Percentiles rank a stretch among this genome's conserved stretches.
Conservation (phyloP, 768 basidiomycete species). For the Guyanaporus albipodus region DNA sequence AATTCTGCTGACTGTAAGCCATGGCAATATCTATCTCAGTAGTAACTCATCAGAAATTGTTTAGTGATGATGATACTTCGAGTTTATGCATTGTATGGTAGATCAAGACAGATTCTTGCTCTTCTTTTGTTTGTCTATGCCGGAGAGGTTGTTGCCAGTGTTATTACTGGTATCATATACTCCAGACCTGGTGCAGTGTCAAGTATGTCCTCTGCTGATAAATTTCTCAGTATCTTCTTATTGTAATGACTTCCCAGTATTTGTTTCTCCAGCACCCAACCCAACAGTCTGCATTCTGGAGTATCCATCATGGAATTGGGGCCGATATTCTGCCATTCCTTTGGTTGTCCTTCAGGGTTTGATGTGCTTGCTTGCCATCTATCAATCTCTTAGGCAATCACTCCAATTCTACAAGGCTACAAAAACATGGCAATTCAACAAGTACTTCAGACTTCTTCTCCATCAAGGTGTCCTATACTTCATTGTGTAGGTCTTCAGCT, state of each 20-base stretch:
- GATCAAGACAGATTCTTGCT: background rate
- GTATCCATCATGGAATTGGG: constrained; percentile 1
- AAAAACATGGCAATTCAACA: constrained; percentile 5
- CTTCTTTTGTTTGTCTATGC: constrained; percentile 1
- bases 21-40: background rate
- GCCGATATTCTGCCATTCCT: constrained; percentile 1
- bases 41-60: background rate
- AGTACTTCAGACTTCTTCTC: constrained; percentile 5
- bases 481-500: background rate
- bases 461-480: constrained; percentile 11
- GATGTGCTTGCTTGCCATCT: constrained; percentile 5
- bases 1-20: constrained; percentile 2
- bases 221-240: background rate
- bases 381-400: background rate
- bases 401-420: background rate
- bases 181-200: background rate
- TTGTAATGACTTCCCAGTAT: background rate
- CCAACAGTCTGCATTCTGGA: constrained; percentile 1
- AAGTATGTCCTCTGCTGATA: background rate
- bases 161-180: background rate
- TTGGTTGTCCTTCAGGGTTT: background rate
- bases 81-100: constrained; percentile 7
- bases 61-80: constrained; percentile 11
- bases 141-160: background rate
- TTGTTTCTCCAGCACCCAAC: background rate